A percentile compares a stretch with the other conserved stretches of the same genome.
Evolutionary conservation across 352 stramenopile species (phyloP).

Genomic region (Ochromonadaceae sp.): DNA sequence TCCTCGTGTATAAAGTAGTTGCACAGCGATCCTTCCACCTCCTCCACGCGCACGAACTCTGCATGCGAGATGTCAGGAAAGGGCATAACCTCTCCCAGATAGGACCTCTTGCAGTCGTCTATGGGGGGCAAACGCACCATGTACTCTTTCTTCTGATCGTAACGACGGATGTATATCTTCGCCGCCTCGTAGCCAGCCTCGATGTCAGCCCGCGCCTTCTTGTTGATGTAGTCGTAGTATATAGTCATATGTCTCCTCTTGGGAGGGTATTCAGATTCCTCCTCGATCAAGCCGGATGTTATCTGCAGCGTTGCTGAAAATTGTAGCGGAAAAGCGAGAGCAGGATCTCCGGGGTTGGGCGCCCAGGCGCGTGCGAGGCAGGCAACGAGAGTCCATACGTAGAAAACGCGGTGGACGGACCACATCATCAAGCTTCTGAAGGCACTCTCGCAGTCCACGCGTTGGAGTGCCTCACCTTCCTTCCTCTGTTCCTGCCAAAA

Average conservation of each 20-base stretch:
- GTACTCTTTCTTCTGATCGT: constrained; percentile 19
- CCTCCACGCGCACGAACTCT: neutral
- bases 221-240: constrained; percentile 18
- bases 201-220: constrained; percentile 12
- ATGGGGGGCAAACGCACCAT: constrained; percentile 14
- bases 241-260: constrained; percentile 1
- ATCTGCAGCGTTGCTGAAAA: constrained; percentile 2
- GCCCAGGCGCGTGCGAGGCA: too few relatives aligned
- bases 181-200: constrained; percentile 17
- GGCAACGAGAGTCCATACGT: too few relatives aligned
- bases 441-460: too few relatives aligned
- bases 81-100: constrained; percentile 18
- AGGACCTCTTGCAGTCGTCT: constrained; percentile 14
- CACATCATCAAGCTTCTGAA: too few relatives aligned
- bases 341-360: too few relatives aligned
- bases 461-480: too few relatives aligned
- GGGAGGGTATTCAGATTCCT: constrained; percentile 8
- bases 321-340: constrained; percentile 19
- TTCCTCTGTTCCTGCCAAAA: too few relatives aligned
- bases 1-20: constrained; percentile 15
- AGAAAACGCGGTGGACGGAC: too few relatives aligned
- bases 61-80: neutral
- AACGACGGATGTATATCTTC: constrained; percentile 18
- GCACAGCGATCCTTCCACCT: neutral
- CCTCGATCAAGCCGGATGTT: neutral